Base-by-base conservation (phyloP, 2,329 filamentous ascomycete species). In the Tolypocladium pustulatum region DNA sequence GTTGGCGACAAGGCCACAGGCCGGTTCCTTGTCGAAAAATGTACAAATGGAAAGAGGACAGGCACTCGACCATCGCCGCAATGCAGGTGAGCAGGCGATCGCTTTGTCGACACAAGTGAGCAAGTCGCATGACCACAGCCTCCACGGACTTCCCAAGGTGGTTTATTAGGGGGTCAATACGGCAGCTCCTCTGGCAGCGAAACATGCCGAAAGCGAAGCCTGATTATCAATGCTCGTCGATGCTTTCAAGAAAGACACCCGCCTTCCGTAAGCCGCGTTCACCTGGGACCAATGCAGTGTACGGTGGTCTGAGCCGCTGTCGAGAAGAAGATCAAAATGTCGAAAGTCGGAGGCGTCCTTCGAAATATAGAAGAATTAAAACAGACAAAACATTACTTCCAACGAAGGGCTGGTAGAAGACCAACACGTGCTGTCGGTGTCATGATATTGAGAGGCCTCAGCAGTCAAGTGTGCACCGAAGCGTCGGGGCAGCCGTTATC, bases 401-500 rank as follows among this genome's bases (percentile, higher is more conserved):
- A n/a, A 32, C 1, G 27, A 4, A 32, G n/a, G 46, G 46, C 25
- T 22, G 6, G 4, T 17, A 10, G 17, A 30, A 32, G 15, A 51
- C 6, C 12, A 32, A n/a, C 27, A 32, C 2, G 37, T 22, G 10
- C 25, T 17, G 12, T 25, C 36, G 22, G 38, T 12, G 53, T 17
- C 13, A n/a, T 17, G 53, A n/a, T 32, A 38, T 25, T 51, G 17
- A 13, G 4, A 25, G 9, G 0, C 13, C n/a, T 40, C 37, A n/a
- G 30, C 27, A 13, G 6, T 17, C 37, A 15, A 30, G 54, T 5
- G 20, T 49, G n/a, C n/a, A n/a, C n/a, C n/a, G n/a, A n/a, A n/a
- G n/a, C n/a, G n/a, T n/a, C n/a, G 41, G 37, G 41, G 20, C 38
- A 49, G 27, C 41, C 37, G 32, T 51, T 43, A n/a, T 73, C 71